phyloP scores from a whole-genome alignment of 177 flowering plant species.

The Vitis hybrid region DNA sequence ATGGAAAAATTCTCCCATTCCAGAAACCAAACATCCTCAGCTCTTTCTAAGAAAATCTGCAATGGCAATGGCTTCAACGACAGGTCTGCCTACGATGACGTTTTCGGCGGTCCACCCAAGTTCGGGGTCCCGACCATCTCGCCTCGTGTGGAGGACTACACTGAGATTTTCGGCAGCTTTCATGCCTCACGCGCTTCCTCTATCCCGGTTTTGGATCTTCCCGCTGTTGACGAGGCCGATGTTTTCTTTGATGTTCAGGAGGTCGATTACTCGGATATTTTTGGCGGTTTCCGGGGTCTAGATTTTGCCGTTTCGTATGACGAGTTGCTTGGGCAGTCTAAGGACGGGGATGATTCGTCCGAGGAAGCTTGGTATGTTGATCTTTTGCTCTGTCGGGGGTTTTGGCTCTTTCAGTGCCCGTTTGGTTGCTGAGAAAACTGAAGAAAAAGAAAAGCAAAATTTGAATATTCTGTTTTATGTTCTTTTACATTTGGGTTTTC shows the following conservation, averaged over 20 bases:
- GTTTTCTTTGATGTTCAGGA: slow-evolving; percentile 41
- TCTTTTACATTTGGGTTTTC: no score
- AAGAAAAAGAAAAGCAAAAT: no score
- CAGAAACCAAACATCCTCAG: slow-evolving; percentile 26
- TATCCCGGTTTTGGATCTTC: slow-evolving; percentile 82
- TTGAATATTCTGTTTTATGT: no score
- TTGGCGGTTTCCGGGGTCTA: slow-evolving; percentile 51
- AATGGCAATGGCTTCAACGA: slow-evolving; percentile 24
- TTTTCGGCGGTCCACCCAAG: slow-evolving; percentile 75
- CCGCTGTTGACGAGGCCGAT: slow-evolving; percentile 37
- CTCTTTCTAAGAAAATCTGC: slow-evolving; percentile 35
- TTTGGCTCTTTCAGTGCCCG: not conserved
- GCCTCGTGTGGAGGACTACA: slow-evolving; percentile 71
- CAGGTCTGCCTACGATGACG: slow-evolving; percentile 62
- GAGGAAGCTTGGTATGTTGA: slow-evolving; percentile 60
- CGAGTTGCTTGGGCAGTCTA: slow-evolving; percentile 41
- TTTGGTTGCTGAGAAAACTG: not conserved
- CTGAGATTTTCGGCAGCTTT: slow-evolving; percentile 75
- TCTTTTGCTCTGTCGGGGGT: not conserved
- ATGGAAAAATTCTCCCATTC: slow-evolving; percentile 57
- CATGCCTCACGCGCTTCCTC: slow-evolving; percentile 53
- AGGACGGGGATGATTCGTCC: slow-evolving; percentile 38
- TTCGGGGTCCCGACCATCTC: slow-evolving; percentile 47
- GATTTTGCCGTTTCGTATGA: slow-evolving; percentile 58
- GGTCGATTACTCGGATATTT: slow-evolving; percentile 69